Evolutionary conservation across 805 yeast species (phyloP).

Genomic region (Dipodascus geniculatus): DNA sequence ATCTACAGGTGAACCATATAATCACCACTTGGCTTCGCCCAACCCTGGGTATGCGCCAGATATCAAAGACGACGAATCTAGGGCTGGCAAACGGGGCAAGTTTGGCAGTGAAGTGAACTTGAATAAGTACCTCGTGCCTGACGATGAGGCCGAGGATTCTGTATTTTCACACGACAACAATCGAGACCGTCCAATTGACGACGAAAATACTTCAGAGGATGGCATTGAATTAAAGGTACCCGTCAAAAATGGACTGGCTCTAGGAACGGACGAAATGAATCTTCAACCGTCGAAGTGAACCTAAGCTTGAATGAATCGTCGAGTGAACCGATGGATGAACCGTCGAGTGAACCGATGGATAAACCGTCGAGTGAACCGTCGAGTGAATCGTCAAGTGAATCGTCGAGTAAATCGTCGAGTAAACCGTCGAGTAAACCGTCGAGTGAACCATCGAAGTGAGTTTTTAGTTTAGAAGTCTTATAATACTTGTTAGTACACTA

Average conservation of each 20-base stretch:
- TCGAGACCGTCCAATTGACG: neutral
- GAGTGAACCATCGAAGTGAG: no score
- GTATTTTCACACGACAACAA: neutral
- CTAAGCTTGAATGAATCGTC: no score
- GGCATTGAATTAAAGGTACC: neutral
- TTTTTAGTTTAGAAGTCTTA: neutral
- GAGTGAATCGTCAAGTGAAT: no score
- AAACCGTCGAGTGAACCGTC: no score
- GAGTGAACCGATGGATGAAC: no score
- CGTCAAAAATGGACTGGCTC: neutral
- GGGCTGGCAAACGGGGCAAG: neutral
- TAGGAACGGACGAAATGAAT: neutral
- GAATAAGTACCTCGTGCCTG: neutral
- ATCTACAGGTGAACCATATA: slow-evolving; percentile 18
- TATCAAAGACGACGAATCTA: neutral
- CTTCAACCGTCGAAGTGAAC: neutral
- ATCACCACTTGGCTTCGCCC: neutral
- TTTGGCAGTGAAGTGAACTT: neutral
- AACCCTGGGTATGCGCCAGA: neutral
- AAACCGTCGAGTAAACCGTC: no score
- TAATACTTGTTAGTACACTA: neutral
- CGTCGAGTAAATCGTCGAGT: no score
- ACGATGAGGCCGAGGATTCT: neutral
- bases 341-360: no score
- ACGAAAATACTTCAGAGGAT: neutral